Conservation (phyloP, 768 basidiomycete species). For the Tricholomella constricta region DNA sequence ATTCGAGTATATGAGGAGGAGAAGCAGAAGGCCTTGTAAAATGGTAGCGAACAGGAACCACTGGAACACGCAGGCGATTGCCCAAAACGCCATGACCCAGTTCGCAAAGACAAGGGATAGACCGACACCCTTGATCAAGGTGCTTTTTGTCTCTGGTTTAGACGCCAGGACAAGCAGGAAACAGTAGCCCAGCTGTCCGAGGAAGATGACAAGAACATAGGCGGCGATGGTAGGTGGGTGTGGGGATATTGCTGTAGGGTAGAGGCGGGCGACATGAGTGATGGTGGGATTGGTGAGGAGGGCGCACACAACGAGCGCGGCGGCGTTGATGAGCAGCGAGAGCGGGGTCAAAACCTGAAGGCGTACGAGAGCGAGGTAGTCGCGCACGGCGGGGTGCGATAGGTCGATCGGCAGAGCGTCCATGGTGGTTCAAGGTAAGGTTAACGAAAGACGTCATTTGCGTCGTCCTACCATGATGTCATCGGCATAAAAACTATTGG, state of each 20-base stretch:
- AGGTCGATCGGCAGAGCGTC: constrained; percentile 59
- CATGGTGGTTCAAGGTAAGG: constrained; percentile 36
- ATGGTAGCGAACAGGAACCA: constrained; percentile 79
- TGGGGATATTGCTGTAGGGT: constrained; percentile 77
- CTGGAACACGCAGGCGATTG: constrained; percentile 74
- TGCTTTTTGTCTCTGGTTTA: constrained; percentile 78
- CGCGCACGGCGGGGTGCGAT: constrained; percentile 59
- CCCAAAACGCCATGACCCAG: constrained; percentile 80
- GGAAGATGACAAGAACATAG: constrained; percentile 62
- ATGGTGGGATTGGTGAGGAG: constrained; percentile 68
- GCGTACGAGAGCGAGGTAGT: constrained; percentile 67
- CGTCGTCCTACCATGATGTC: background rate
- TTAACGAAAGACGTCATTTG: background rate
- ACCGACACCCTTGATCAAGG: constrained; percentile 80
- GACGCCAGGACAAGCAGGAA: constrained; percentile 69
- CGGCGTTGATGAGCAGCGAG: constrained; percentile 80
- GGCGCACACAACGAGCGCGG: constrained; percentile 67
- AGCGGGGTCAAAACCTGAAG: constrained; percentile 89
- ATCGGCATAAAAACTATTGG: constrained; percentile 11
- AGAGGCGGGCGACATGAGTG: constrained; percentile 37
- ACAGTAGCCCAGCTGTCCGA: constrained; percentile 82
- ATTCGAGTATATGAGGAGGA: constrained; percentile 79
- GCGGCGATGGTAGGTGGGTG: constrained; percentile 53
- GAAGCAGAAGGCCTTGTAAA: constrained; percentile 66
- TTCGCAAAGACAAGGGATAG: constrained; percentile 75